A percentile compares a stretch with the other conserved stretches of the same genome.
Conservation (phyloP, 1,284 basidiomycete genomes). For the Papiliotrema laurentii region DNA sequence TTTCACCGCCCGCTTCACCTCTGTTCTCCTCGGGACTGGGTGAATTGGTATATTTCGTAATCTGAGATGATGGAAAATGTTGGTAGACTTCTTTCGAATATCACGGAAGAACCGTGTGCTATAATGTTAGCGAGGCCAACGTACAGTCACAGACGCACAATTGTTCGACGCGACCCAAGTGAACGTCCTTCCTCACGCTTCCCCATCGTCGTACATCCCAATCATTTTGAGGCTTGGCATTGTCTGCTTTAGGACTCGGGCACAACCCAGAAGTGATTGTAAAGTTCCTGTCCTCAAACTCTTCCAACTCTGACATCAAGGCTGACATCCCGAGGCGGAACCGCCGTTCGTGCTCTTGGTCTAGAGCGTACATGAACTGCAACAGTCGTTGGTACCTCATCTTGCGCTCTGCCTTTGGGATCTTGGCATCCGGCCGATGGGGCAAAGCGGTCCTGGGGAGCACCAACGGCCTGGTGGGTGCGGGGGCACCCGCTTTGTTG, state of each 20-base stretch:
- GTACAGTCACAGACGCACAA: background rate
- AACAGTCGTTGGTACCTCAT: constrained; percentile 12
- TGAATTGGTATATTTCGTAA: background rate
- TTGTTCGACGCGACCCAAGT: background rate
- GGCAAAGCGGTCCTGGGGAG: constrained; percentile 1
- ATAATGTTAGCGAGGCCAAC: background rate
- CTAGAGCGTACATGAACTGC: constrained; percentile 24
- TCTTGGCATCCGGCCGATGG: background rate
- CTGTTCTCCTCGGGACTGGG: background rate
- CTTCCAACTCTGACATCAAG: constrained; percentile 13
- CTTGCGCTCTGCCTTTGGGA: constrained; percentile 3
- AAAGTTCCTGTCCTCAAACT: constrained; percentile 17
- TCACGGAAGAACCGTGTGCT: constrained; percentile 18
- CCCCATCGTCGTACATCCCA: background rate
- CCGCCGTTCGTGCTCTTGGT: constrained; percentile 28
- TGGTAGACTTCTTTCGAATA: constrained; percentile 14
- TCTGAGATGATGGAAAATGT: constrained; percentile 11
- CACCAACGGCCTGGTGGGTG: background rate
- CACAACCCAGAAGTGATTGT: constrained; percentile 5
- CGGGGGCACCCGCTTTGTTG: background rate
- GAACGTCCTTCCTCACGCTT: background rate
- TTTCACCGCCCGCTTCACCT: constrained; percentile 4
- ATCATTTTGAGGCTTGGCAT: background rate
- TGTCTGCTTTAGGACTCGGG: background rate
- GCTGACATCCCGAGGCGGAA: constrained; percentile 20